Evolutionary conservation across 495 filamentous ascomycete species (phyloP), one percentile per base, ranked within the genome.

Genomic region (Bathelium albidoporum): DNA sequence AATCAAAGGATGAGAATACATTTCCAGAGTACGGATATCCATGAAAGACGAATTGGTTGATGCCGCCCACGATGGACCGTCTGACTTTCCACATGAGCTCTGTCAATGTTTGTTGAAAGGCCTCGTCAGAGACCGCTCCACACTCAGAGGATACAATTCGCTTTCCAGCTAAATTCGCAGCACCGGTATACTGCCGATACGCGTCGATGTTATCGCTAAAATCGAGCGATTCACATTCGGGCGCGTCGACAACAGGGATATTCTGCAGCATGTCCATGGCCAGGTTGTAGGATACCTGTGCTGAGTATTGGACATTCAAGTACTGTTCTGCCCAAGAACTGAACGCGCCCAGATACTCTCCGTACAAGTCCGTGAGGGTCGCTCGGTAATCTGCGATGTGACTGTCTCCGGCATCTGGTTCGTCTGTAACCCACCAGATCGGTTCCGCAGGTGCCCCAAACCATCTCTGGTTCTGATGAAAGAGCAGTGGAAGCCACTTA

Each of bases 221-320:
- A 31, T 67, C 70, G 1, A 81, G 72, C 11, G 74, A 75, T 71
- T 83, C 80, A 22, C 73, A 73, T 64, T 83, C 80, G 0, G 80
- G 79, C 5, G 72, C 77, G 44, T 79, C 70, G 16, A 80, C 73
- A 32, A 70, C 60, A 0, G 77, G 73, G 10, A 82, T 72, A 28
- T 73, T 65, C 24, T 59, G 59, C 18, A 58, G 64, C 75, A 80
- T 77, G 62, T 81, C 76, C 39, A 82, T 69, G 0, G 77, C 77
- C 41, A 80, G 60, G 43, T 81, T 81, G 66, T 83, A 83, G 0
- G 72, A 74, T 1, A 77, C 72, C 65, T 83, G 80, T 22, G 73
- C 64, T 4, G 80, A 81, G 31, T 73, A 75, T 49, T 79, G 59
- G 16, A 52, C 32, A 20, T 62, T 14, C 10, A 65, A 36, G n/a